These are phyloP conservation scores for Silene conica DNA, from an alignment of 148 eudicot genomes.

Conservation along the genomic window DNA sequence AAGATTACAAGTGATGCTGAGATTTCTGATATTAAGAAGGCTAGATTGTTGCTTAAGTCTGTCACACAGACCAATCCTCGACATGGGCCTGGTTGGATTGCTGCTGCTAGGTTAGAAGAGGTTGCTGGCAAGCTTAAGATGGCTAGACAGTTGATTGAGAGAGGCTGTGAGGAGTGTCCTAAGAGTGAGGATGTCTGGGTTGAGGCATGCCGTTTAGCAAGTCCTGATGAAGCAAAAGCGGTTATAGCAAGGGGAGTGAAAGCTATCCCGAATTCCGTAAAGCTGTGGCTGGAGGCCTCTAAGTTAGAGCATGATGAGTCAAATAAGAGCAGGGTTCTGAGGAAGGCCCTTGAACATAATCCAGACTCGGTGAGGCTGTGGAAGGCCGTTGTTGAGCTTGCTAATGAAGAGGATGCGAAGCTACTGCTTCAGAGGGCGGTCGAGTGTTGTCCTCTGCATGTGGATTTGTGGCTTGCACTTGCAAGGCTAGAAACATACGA, in stretches of 20 bases:
- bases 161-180: constrained; percentile 95
- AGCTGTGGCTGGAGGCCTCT: constrained; percentile 89
- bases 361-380: constrained; percentile 94
- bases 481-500: constrained; percentile 91
- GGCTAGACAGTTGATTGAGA: constrained; percentile 67
- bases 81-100: constrained; percentile 98
- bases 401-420: constrained; percentile 85
- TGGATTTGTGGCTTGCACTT: constrained; percentile 89
- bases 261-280: constrained; percentile 82
- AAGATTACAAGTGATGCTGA: constrained; percentile 94
- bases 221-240: constrained; percentile 79
- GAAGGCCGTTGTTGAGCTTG: constrained; percentile 94
- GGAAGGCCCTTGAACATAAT: constrained; percentile 88
- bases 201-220: constrained; percentile 78
- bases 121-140: constrained; percentile 81
- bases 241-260: constrained; percentile 91
- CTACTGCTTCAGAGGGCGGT: constrained; percentile 81
- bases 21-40: constrained; percentile 87
- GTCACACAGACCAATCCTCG: constrained; percentile 84
- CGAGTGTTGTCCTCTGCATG: constrained; percentile 91
- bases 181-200: constrained; percentile 92
- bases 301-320: constrained; percentile 73
- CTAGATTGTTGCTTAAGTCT: constrained; percentile 75
- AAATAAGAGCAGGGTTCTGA: constrained; percentile 72
- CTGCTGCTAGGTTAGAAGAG: constrained; percentile 92